These are phyloP conservation scores for Hymenotorrendiella dingleyae DNA, from an alignment of 2,329 filamentous ascomycete genomes.

Conservation along the genomic window DNA sequence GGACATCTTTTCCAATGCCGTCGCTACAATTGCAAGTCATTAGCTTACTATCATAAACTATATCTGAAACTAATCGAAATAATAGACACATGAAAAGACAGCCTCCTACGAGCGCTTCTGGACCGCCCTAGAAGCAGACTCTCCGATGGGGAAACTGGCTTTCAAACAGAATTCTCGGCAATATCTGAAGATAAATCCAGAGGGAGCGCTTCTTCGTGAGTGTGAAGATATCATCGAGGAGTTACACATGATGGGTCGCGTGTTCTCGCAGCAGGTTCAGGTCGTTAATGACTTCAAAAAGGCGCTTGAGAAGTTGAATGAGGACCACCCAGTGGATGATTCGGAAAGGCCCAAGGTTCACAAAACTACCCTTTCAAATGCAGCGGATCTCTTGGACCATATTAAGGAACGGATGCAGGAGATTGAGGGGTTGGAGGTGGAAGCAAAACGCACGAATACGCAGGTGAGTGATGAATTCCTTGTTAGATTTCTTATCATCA, in stretches of 20 bases:
- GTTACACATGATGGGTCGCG: slow-evolving; percentile 37
- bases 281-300: slow-evolving; percentile 11
- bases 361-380: slow-evolving; percentile 11
- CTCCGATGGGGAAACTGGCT: neutral
- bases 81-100: slow-evolving; percentile 35
- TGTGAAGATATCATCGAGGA: slow-evolving; percentile 40
- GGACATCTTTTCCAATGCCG: slow-evolving; percentile 38
- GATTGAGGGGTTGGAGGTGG: slow-evolving; percentile 14
- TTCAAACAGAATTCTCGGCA: neutral
- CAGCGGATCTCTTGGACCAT: slow-evolving; percentile 16
- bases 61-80: neutral
- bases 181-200: slow-evolving; percentile 35
- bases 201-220: slow-evolving; percentile 36
- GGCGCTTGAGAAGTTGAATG: slow-evolving; percentile 6
- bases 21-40: slow-evolving; percentile 34
- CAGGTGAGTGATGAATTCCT: slow-evolving; percentile 5
- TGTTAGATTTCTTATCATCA: neutral
- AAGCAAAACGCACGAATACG: slow-evolving; percentile 9
- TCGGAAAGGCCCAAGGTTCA: slow-evolving; percentile 14
- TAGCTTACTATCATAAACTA: no score
- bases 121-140: slow-evolving; percentile 29
- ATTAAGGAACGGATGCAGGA: slow-evolving; percentile 21
- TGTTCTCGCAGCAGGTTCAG: slow-evolving; percentile 28
- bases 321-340: slow-evolving; percentile 22
- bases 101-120: slow-evolving; percentile 34